These are phyloP conservation scores for Naumovozyma baii DNA, from an alignment of 805 yeast species.

Conservation along the genomic window DNA sequence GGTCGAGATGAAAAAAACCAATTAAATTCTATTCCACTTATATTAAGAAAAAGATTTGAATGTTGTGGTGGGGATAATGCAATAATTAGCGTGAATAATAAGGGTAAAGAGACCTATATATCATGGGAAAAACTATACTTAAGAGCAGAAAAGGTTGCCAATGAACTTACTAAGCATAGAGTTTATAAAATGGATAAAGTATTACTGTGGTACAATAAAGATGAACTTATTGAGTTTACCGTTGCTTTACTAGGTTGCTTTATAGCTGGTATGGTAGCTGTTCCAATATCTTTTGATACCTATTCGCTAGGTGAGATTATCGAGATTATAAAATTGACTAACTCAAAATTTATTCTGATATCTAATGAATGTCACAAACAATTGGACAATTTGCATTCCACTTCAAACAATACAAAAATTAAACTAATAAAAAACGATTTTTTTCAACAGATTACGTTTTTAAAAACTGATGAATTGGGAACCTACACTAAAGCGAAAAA, in stretches of 20 bases:
- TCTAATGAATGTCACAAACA: slow-evolving; percentile 72
- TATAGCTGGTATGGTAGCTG: slow-evolving; percentile 87
- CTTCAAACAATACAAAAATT: slow-evolving; percentile 29
- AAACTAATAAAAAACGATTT: slow-evolving; percentile 26
- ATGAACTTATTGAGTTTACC: slow-evolving; percentile 76
- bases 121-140: slow-evolving; percentile 85
- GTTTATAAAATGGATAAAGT: slow-evolving; percentile 77
- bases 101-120: slow-evolving; percentile 73
- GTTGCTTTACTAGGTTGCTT: slow-evolving; percentile 86
- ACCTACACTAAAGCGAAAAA: slow-evolving; percentile 50
- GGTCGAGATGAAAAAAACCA: slow-evolving; percentile 52
- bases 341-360: slow-evolving; percentile 66
- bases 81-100: slow-evolving; percentile 57
- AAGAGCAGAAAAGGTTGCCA: slow-evolving; percentile 81
- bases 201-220: slow-evolving; percentile 69
- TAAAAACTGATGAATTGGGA: slow-evolving; percentile 82
- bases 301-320: slow-evolving; percentile 55
- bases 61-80: slow-evolving; percentile 61
- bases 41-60: slow-evolving; percentile 63
- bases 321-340: slow-evolving; percentile 62
- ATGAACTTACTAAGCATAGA: slow-evolving; percentile 34
- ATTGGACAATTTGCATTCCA: slow-evolving; percentile 52
- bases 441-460: slow-evolving; percentile 23
- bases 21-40: slow-evolving; percentile 56
- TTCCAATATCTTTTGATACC: slow-evolving; percentile 74